These are phyloP conservation scores for Tubosaeta sp. DNA, from an alignment of 768 basidiomycete genomes.

Conservation along the genomic window DNA sequence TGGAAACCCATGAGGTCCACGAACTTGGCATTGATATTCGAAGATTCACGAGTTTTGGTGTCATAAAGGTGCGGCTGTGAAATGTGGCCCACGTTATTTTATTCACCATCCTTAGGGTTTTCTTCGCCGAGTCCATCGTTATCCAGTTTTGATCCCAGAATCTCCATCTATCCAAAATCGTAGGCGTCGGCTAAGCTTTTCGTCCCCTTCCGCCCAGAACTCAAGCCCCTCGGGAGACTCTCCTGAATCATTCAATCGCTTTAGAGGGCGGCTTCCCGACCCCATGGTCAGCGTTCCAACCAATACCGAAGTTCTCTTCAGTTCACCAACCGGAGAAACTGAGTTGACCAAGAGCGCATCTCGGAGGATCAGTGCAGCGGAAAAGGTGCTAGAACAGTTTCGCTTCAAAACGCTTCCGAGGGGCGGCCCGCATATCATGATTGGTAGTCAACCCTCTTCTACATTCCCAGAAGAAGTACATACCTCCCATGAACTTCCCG, in stretches of 20 bases:
- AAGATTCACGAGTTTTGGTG: conserved; percentile 94
- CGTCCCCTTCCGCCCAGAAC: conserved; percentile 16
- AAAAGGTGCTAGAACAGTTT: conserved; percentile 64
- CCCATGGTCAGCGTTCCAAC: conserved; percentile 16
- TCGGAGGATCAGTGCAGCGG: conserved; percentile 61
- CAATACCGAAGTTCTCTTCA: conserved; percentile 16
- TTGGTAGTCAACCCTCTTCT: conserved; percentile 15
- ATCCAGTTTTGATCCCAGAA: conserved; percentile 67
- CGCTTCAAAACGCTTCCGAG: conserved; percentile 54
- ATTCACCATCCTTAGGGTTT: conserved; percentile 57
- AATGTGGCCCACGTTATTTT: background rate
- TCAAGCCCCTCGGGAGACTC: conserved; percentile 6
- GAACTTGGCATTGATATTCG: conserved; percentile 80
- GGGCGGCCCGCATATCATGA: conserved; percentile 22
- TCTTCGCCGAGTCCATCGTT: conserved; percentile 89
- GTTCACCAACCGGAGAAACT: conserved; percentile 33
- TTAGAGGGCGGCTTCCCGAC: conserved; percentile 22
- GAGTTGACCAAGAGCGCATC: conserved; percentile 29
- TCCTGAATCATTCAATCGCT: conserved; percentile 11
- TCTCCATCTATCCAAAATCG: conserved; percentile 19
- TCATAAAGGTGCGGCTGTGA: conserved; percentile 71
- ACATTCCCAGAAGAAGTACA: conserved; percentile 16
- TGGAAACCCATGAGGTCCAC: conserved; percentile 68
- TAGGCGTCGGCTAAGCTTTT: conserved; percentile 30
- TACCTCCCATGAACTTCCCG: conserved; percentile 14